phyloP scores from a whole-genome alignment of 1,284 basidiomycete species.

The Psilocybe mexicana region DNA sequence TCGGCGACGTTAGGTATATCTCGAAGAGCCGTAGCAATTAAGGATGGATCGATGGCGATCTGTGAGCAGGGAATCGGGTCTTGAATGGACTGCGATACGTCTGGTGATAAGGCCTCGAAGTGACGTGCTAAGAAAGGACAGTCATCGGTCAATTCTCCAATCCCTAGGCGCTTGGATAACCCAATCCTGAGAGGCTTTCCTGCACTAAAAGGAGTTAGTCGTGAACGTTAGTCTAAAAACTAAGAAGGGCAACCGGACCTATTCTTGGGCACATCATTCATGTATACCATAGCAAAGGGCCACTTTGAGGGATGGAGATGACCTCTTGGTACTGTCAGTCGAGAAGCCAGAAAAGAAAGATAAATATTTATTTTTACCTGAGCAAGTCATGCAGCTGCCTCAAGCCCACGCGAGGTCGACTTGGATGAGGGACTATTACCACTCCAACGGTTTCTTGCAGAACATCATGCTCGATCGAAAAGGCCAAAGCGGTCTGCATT shows the following conservation, averaged over 20 bases:
- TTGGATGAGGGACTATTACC: conserved; percentile 37
- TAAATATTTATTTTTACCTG: conserved; percentile 23
- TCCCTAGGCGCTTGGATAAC: conserved; percentile 39
- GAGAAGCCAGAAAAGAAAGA: background rate
- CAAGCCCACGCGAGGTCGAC: conserved; percentile 36
- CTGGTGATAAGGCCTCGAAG: conserved; percentile 39
- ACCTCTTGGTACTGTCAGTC: conserved; percentile 23
- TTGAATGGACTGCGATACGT: conserved; percentile 33
- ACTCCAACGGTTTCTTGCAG: conserved; percentile 47
- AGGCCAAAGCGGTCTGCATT: conserved; percentile 37
- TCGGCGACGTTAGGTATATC: conserved; percentile 49
- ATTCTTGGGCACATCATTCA: conserved; percentile 46
- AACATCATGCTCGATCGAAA: conserved; percentile 44
- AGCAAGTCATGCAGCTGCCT: conserved; percentile 43
- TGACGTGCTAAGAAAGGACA: conserved; percentile 38
- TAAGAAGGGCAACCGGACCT: conserved; percentile 18
- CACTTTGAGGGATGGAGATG: conserved; percentile 48
- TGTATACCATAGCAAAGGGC: conserved; percentile 45
- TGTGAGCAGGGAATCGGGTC: conserved; percentile 38
- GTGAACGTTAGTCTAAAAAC: background rate
- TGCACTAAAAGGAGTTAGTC: conserved; percentile 25
- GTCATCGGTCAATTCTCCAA: conserved; percentile 37
- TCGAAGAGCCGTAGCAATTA: conserved; percentile 47
- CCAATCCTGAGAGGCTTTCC: conserved; percentile 48
- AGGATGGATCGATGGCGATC: conserved; percentile 32